Evolutionary conservation across 1,139 yeast species (phyloP), one percentile per base, ranked within the genome.

Genomic region (Maudiozyma humilis): DNA sequence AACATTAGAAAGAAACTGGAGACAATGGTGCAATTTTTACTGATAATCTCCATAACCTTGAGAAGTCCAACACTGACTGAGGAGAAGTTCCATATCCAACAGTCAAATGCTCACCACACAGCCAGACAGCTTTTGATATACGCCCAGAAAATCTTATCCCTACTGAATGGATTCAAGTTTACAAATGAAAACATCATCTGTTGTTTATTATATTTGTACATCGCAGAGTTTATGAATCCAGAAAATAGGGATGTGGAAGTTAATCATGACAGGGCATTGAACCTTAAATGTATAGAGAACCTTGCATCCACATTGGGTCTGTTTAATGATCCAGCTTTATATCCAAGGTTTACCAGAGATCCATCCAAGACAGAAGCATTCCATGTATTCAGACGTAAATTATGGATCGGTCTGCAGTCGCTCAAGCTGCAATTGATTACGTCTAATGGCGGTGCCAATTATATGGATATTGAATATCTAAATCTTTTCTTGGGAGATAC

Each of bases 321-420:
- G 13, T 47, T 41, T 18, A 41, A 49, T 33, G 50, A 52, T 14
- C 56, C 56, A 3, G 42, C 47, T 1, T 36, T 41, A 32, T 50
- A 32, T 29, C 39, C 40, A 10, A 40, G 55, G 30, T 50, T 38
- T 32, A 4, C 14, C 6, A 36, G 42, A 10, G 44, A 47, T 23
- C 39, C 40, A 17, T 29, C 36, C 10, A 40, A 39, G 17, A 47
- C 44, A 17, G 44, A 44, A 17, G 20, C 42, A 2, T 30, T 48
- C 8, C 31, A 42, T 15, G 37, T 34, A 6, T 44, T 48, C 19
- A 47, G 55, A 40, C 30, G 55, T 15, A 51, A 50, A 41, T 27
- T 54, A 20, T 54, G 57, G 57, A 40, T 51, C 2, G 54, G 55
- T 13, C 19, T 54, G 7, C 56, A 54, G 39, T 45, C 47, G 8